Evolutionary conservation across 345 rosid species (phyloP), one percentile per base, ranked within the genome.

Genomic region (Pelargonium nanum): DNA sequence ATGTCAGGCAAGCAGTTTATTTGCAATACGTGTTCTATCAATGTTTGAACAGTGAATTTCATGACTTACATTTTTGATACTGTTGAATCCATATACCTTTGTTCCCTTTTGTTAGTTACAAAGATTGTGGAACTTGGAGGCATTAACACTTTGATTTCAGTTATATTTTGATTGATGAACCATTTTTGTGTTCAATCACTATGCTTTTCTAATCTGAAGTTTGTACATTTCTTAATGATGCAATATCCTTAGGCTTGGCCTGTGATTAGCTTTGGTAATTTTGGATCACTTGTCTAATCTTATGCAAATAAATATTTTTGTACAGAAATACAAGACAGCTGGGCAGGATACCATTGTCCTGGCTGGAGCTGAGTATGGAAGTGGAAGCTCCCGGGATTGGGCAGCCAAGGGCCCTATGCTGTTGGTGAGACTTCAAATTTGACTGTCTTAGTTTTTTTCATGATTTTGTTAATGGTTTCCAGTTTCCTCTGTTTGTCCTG

Each of bases 381-480:
- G 99, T 66, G 99, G 99, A 79, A 93, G 99, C 79, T 93, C 99
- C 22, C 80, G 99, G 62, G 99, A 93, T 78, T 93, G 99, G 99
- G 99, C 99, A 68, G 97, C 99, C 57, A 93, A 93, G 81, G 99
- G 99, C 68, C 99, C 99, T 21, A 84, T 90, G 96, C 63, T 93
- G 57, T 76, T 84, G 91, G 99, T 89, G 64, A 66, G 80, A 44
- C 60, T 22, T 40, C 24, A 2, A 12, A 32, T 23, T 25, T 59
- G 23, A 25, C 17, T 56, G 3, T 25, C 5, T 5, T 40, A 6
- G 0, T 24, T 34, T 13, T n/a, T n/a, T n/a, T n/a, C n/a, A n/a
- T n/a, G n/a, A n/a, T n/a, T n/a, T n/a, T n/a, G 1, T 19, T 2
- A 52, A 52, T 6, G 16, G 48, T 24, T 61, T 17, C 7, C 2